These are phyloP conservation scores for Colletotrichum sp. DNA, from an alignment of 2,329 filamentous ascomycete genomes.

Conservation along the genomic window DNA sequence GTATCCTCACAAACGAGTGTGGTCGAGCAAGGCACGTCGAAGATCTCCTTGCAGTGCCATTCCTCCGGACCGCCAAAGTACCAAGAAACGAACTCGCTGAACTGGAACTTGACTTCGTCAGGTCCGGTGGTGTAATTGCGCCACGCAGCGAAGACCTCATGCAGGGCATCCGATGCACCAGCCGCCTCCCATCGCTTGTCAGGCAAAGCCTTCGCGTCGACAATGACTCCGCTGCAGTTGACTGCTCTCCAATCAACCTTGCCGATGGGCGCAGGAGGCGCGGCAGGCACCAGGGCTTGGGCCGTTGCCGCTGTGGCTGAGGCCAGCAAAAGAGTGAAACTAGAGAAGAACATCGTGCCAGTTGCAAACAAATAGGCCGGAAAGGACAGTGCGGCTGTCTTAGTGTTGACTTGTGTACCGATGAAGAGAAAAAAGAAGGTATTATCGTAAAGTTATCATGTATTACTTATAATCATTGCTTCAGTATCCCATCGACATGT, in stretches of 20 bases:
- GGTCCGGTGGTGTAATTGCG: not conserved
- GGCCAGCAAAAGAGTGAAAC: not conserved
- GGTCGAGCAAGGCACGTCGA: conserved; percentile 3
- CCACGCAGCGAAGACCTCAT: not conserved
- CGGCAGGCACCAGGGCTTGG: not conserved
- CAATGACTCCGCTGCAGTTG: not conserved
- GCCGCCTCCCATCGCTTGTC: not conserved
- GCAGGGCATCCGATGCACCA: not conserved
- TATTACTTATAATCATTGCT: not conserved
- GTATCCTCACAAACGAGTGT: not conserved
- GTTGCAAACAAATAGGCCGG: not conserved
- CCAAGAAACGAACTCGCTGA: conserved; percentile 1
- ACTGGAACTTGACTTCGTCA: not conserved
- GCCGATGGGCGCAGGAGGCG: not conserved
- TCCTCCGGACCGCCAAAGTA: not conserved
- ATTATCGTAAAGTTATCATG: not conserved
- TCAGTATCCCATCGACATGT: not conserved
- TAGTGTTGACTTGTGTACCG: not conserved
- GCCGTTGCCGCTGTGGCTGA: not conserved
- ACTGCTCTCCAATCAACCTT: not conserved
- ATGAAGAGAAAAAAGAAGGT: not conserved
- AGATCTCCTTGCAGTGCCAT: not conserved
- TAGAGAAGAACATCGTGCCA: not conserved
- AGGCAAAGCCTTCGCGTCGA: not conserved
- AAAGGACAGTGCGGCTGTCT: not conserved